Base-by-base conservation (phyloP, 352 stramenopile species). In the Globisporangium megalacanthum region DNA sequence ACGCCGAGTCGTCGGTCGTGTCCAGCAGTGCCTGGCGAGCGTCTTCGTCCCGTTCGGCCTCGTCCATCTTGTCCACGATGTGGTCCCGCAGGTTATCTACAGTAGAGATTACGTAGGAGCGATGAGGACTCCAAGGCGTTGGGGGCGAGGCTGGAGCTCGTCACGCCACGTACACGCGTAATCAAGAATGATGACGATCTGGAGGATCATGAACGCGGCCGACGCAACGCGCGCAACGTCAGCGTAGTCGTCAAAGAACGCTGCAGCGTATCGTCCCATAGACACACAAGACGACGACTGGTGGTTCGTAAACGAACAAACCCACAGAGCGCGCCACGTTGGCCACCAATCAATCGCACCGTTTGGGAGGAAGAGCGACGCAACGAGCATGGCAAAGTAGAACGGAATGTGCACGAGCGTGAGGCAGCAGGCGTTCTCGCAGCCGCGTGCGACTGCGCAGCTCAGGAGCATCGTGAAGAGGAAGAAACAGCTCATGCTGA, bases 131-230 rank as follows among this genome's bases (percentile, higher is more conserved):
- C 25, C 1, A 29, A 29, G 25, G 25, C 25, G 25, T 45, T 2
- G 3, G 2, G 33, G 31, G 7, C 6, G 3, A 25, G 6, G 22
- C 61, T 15, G 13, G 14, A 31, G 6, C 13, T 42, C 10, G 39
- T 25, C 1, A 6, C 25, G 25, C 25, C 25, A 47, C 70, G 35
- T 68, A 89, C 82, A 89, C 3, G 69, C 73, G 29, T 70, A 89
- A 62, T 92, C 82, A 52, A 92, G 60, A 61, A 92, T 88, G 64
- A 92, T 92, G 65, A 89, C 59, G 60, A 92, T 86, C 67, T 92
- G 82, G 31, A 92, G 54, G 44, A 89, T 73, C 50, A 89, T 79
- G 56, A 92, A 92, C 11, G 74, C 60, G 1, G 73, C 72, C 37
- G 79, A 89, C 7, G 72, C 63, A 35, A 92, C 60, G 5, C 79